These are phyloP conservation scores for Salix viminalis DNA, from an alignment of 345 rosid species.

Conservation along the genomic window DNA sequence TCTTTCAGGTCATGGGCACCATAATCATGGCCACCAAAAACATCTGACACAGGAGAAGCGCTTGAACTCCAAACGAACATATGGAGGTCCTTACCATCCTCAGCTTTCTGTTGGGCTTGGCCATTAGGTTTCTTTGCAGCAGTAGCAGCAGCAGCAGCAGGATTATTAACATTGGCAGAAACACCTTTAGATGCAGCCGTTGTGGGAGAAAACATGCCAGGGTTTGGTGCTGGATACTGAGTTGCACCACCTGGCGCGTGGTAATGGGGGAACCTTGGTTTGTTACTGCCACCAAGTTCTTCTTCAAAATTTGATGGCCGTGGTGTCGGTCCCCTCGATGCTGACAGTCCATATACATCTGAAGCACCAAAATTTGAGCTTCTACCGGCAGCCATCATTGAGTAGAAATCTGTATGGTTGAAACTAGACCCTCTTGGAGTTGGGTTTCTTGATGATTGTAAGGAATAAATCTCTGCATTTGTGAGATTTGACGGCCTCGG, in stretches of 20 bases:
- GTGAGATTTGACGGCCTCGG: conserved; percentile 88
- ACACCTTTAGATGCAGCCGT: conserved; percentile 32
- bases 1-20: conserved; percentile 57
- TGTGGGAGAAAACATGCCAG: conserved; percentile 86
- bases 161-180: conserved; percentile 17
- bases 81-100: conserved; percentile 71
- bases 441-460: conserved; percentile 69
- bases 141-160: conserved; percentile 2
- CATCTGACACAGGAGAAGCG: conserved; percentile 93
- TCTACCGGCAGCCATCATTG: conserved; percentile 83
- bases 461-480: conserved; percentile 87
- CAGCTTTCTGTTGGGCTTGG: conserved; percentile 36
- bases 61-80: conserved; percentile 99
- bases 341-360: conserved; percentile 55
- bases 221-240: conserved; percentile 92
- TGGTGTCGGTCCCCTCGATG: conserved; percentile 75
- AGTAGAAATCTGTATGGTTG: conserved; percentile 77
- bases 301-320: conserved; percentile 86
- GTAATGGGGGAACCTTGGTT: conserved; percentile 56
- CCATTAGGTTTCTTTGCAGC: conserved; percentile 41
- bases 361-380: conserved; percentile 73
- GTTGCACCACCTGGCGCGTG: conserved; percentile 38
- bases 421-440: conserved; percentile 94
- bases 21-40: conserved; percentile 58
- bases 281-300: conserved; percentile 37